Percentiles rank a stretch among this genome's conserved stretches.
These are phyloP conservation scores for Malassezia arunalokei DNA, from an alignment of 1,284 basidiomycete genomes.

Conservation along the genomic window DNA sequence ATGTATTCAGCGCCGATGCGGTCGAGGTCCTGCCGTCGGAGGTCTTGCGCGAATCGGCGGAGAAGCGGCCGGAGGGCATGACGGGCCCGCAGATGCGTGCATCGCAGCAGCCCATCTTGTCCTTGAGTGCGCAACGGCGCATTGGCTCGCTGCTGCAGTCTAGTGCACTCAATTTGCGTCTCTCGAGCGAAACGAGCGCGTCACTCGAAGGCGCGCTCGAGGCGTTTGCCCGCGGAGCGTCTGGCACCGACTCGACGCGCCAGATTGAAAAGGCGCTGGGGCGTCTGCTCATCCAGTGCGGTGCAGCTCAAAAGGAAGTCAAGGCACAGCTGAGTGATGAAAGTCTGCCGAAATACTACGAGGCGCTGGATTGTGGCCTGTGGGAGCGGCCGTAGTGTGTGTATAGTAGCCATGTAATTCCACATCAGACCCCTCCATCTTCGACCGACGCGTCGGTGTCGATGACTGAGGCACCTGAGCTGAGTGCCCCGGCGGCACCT, in stretches of 20 bases:
- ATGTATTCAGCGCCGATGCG: background rate
- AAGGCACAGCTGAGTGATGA: background rate
- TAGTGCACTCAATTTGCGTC: background rate
- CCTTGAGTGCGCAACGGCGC: background rate
- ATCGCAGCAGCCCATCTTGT: background rate
- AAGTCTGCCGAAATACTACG: background rate
- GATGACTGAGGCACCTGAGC: too few species aligned
- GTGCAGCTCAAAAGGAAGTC: conserved; percentile 7
- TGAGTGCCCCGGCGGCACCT: too few species aligned
- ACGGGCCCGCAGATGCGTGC: background rate
- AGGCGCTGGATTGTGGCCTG: background rate
- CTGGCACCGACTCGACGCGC: conserved; percentile 8
- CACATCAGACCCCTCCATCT: too few species aligned
- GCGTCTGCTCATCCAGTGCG: conserved; percentile 16
- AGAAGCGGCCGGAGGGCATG: background rate
- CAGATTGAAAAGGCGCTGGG: conserved; percentile 24
- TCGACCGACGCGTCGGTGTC: too few species aligned
- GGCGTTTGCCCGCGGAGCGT: background rate
- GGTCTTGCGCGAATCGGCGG: background rate
- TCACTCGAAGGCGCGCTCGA: background rate
- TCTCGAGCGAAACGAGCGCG: background rate
- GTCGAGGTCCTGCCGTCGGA: background rate
- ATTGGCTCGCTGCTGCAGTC: background rate
- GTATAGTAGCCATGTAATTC: too few species aligned
- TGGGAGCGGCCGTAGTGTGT: background rate